Conservation (phyloP, 2,329 filamentous ascomycete genomes). For the Penicillium sp. region DNA sequence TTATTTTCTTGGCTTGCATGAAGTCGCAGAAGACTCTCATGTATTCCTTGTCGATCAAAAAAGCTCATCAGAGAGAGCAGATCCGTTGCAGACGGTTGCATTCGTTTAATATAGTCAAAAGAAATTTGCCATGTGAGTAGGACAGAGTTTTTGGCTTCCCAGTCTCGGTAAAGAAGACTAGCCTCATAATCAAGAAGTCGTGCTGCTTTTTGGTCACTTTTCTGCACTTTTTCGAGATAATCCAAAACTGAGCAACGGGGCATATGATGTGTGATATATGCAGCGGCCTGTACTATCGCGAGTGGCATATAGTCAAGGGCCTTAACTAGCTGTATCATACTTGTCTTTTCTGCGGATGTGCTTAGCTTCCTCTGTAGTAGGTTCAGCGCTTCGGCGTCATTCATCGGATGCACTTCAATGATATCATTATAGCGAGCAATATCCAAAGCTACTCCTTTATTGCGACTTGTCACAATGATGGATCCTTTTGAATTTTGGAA, state of each 20-base stretch:
- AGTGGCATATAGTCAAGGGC: constrained; percentile 19
- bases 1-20: background rate
- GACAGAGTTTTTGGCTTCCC: background rate
- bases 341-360: background rate
- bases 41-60: constrained; percentile 30
- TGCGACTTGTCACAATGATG: background rate
- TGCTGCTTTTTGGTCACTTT: background rate
- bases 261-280: constrained; percentile 25
- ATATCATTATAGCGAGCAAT: background rate
- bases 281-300: constrained; percentile 23
- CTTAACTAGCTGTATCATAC: background rate
- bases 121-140: background rate
- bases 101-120: background rate
- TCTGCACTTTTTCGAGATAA: constrained; percentile 1
- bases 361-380: constrained; percentile 34
- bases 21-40: constrained; percentile 5
- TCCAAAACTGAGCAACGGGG: constrained; percentile 5
- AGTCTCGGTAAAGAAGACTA: background rate
- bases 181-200: background rate
- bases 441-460: background rate
- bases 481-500: background rate
- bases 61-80: constrained; percentile 26
- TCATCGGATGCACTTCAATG: constrained; percentile 13
- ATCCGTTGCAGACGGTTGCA: background rate
- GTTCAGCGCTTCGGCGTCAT: constrained; percentile 20